These are phyloP conservation scores for Pseudogymnoascus pannorum DNA, from an alignment of 2,329 filamentous ascomycete genomes.

Conservation along the genomic window DNA sequence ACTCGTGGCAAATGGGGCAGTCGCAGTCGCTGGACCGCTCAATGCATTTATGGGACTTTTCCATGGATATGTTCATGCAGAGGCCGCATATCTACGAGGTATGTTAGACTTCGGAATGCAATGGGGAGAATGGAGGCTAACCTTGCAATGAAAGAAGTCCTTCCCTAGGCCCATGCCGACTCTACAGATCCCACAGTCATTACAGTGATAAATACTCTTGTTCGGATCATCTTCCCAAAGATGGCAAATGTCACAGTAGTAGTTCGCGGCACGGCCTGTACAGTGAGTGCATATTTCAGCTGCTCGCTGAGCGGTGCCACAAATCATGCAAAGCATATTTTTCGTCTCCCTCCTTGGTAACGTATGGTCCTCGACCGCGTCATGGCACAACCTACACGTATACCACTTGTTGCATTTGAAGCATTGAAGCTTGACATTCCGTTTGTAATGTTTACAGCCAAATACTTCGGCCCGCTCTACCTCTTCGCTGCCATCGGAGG, in stretches of 20 bases:
- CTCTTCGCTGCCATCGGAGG: conserved; percentile 22
- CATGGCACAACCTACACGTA: conserved; percentile 90
- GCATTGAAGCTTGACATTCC: conserved; percentile 95
- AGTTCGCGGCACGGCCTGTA: conserved; percentile 69
- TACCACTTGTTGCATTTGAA: conserved; percentile 87
- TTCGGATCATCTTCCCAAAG: conserved; percentile 90
- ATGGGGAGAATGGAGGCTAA: conserved; percentile 33
- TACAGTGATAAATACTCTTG: conserved; percentile 93
- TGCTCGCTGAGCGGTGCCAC: conserved; percentile 74
- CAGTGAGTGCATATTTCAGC: conserved; percentile 73
- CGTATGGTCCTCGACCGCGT: conserved; percentile 69
- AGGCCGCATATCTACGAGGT: conserved; percentile 70
- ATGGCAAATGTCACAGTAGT: conserved; percentile 92
- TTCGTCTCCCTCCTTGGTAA: conserved; percentile 77
- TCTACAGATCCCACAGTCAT: conserved; percentile 91
- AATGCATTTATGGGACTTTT: conserved; percentile 83
- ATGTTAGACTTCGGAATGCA: background rate
- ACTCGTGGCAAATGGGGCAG: conserved; percentile 93
- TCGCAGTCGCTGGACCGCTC: conserved; percentile 91
- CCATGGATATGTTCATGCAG: conserved; percentile 84
- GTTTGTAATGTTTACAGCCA: conserved; percentile 87
- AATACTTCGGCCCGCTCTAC: conserved; percentile 38
- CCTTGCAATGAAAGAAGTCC: conserved; percentile 98
- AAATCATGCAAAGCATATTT: conserved; percentile 98
- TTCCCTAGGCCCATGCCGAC: conserved; percentile 87